Evolutionary conservation across 768 basidiomycete genomes (phyloP), one percentile per base, ranked within the genome.

Genomic region (Clathrus columnatus): DNA sequence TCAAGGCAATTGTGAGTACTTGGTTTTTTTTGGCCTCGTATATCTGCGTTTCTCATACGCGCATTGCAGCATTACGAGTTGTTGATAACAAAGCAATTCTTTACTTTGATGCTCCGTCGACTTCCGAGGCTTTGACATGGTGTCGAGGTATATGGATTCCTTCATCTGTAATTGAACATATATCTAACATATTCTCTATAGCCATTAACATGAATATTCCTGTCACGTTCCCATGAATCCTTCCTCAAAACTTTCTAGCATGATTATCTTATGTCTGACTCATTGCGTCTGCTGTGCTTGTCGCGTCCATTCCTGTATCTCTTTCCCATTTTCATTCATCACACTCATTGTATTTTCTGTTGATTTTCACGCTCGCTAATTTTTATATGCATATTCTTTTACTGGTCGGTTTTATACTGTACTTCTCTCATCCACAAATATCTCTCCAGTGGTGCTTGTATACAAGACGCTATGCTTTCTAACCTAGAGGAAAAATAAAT

Each of bases 11-110:
- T 81, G 89, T 87, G 65, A 60, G 72, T 61, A 43, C 56, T 20
- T 54, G 50, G 29, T 20, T 52, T 43, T 52, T 26, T 28, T 28
- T 44, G 27, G 58, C 54, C 28, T 58, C 36, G 43, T 46, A 36
- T 27, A 41, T 49, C 26, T 28, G 28, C 47, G n/a, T 42, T 8
- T 14, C 55, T 42, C 57, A 63, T 42, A 62, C 52, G 41, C 23
- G 20, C 36, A 30, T 7, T 55, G 11, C 58, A 91, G 90, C 84
- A 50, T 78, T 93, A 41, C 87, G 91, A 29, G 76, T 93, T 57
- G 91, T 93, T 42, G 91, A 93, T 65, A 91, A 91, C 73, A 92
- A 91, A 67, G 90, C 90, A 16, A 87, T 93, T 55, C 72, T 93
- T 44, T 93, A 93, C 67, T 91, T 93, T 65, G 87, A 91, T 64